Percentiles rank a stretch among this genome's conserved stretches.
Conservation (phyloP, 129 eudicot species). For the Kitagawia praeruptora region DNA sequence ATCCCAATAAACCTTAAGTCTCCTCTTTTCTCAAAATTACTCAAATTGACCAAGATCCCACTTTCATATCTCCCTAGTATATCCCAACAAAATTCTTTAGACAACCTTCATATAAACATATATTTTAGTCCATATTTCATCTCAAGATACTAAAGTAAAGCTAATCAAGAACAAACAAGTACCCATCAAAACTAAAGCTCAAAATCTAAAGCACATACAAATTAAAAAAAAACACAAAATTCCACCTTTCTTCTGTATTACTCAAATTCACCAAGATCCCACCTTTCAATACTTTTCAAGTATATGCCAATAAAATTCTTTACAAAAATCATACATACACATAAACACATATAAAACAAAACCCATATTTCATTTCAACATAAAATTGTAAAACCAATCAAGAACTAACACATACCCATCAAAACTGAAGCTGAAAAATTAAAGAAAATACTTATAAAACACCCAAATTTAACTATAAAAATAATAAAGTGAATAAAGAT, state of each 20-base stretch:
- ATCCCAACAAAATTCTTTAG: background rate
- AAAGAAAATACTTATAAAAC: background rate
- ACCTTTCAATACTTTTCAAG: background rate
- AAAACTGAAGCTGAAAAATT: background rate
- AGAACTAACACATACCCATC: background rate
- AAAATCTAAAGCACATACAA: background rate
- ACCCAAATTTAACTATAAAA: too few relatives aligned
- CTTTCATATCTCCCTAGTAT: background rate
- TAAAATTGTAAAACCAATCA: background rate
- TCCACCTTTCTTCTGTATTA: background rate
- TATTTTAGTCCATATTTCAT: slow-evolving; percentile 3
- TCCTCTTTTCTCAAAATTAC: background rate
- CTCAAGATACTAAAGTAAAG: background rate
- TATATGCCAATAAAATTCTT: background rate
- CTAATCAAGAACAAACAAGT: background rate
- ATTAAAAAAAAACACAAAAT: background rate
- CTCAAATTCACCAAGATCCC: background rate
- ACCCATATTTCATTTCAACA: background rate
- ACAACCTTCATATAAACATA: background rate
- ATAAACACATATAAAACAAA: background rate
- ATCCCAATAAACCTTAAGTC: background rate
- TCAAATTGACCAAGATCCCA: background rate
- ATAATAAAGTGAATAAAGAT: background rate
- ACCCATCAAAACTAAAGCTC: background rate
- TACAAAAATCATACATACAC: background rate